phyloP scores from a whole-genome alignment of 2,329 filamentous ascomycete species.

The Neonectria faginata region DNA sequence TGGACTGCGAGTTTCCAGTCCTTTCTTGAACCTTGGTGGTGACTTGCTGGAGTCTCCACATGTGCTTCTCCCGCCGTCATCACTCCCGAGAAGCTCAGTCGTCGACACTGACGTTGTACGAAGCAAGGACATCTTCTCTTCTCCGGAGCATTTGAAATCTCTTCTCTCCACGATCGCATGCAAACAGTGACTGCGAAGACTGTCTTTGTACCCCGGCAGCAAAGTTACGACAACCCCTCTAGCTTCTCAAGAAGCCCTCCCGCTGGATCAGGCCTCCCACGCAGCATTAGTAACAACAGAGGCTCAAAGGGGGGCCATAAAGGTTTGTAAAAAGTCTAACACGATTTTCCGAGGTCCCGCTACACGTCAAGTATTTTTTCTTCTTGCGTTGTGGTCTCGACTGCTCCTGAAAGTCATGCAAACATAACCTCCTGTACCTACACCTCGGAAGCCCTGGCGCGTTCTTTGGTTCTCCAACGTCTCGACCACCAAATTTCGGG shows the following conservation, averaged over 20 bases:
- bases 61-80: slow-evolving; percentile 5
- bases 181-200: not conserved
- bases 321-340: slow-evolving; percentile 12
- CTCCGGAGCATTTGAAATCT: not conserved
- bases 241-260: slow-evolving; percentile 1
- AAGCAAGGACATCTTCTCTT: not conserved
- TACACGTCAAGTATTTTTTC: not conserved
- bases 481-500: slow-evolving; percentile 7
- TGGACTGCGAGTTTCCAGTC: slow-evolving; percentile 16
- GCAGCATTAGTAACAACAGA: not conserved
- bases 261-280: slow-evolving; percentile 4
- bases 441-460: slow-evolving; percentile 9
- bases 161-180: not conserved
- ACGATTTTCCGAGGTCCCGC: not conserved
- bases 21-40: slow-evolving; percentile 20
- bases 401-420: slow-evolving; percentile 18
- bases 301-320: slow-evolving; percentile 4
- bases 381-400: not conserved
- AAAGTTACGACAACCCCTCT: not conserved
- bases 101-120: not conserved
- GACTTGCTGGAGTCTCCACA: slow-evolving; percentile 15
- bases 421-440: slow-evolving; percentile 19
- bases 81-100: slow-evolving; percentile 4
- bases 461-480: slow-evolving; percentile 10
- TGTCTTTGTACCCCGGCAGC: not conserved